Base-by-base conservation (phyloP, 805 yeast species). In the Torulaspora gathmanii region DNA sequence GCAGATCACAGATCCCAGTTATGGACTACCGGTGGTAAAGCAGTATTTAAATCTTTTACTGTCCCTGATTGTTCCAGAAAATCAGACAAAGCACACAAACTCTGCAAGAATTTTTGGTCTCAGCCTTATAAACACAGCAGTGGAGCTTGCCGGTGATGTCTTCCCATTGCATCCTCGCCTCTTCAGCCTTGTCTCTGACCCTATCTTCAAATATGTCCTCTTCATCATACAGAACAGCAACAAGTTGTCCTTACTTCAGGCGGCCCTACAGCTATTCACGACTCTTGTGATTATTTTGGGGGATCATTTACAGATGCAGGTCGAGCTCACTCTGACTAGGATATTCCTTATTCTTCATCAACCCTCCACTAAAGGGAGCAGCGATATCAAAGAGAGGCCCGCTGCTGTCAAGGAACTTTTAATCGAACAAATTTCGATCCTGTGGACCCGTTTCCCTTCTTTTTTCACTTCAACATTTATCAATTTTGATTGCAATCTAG, bases 401-500 rank as follows among this genome's bases (percentile, higher is more conserved):
- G 51, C 68, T 36, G 70, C 69, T n/a, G 68, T 82, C 1, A 83
- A 91, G 53, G 99, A 93, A 61, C 72, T 86, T 48, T 72, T 93
- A 53, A 76, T 90, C 33, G 99, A 93, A 65, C 81, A 90, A 10
- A 67, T 91, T 2, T 85, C 96, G 3, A 79, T 83, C 38, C 66
- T 86, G 23, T 86, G 95, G 95, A 76, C 83, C 4, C 75, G 95
- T 46, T 79, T 86, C 0, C 91, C 96, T 1, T 69, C 76, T 3
- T 82, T 87, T 46, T 88, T 89, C 63, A 78, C 88, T 11, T 77
- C 80, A 35, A 64, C 90, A 28, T 93, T 86, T 61, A 81, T 86
- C 44, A 82, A 82, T 45, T 93, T 81, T 62, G 99, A 93, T 63
- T 91, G 98, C 65, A 91, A 88, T 59, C 81, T 88, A 52, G 95